Base-by-base conservation (phyloP, 2,329 filamentous ascomycete genomes). In the Colletotrichum spinosum region DNA sequence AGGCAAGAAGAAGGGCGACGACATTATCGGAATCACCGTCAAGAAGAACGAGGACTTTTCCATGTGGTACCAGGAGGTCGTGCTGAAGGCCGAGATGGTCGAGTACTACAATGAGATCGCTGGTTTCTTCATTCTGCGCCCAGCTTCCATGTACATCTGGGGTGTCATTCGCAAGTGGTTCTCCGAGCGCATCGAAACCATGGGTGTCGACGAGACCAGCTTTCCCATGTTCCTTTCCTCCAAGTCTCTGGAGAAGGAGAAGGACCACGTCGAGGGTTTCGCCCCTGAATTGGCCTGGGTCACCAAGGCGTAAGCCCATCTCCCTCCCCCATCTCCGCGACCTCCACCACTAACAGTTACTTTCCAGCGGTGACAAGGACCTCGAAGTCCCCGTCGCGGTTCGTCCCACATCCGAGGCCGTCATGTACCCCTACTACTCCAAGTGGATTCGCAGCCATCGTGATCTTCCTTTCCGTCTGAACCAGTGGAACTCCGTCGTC, bases 241-340 rank as follows among this genome's bases (percentile, higher is more conserved):
- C 75, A 97, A 97, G 80, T 97, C 97, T 45, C 82, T 99, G 69
- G 86, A 88, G 76, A 88, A 87, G 77, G 94, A 97, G 80, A 97
- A 97, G 86, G 92, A 96, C 74, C 96, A 99, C 78, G 92, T 99
- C 68, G 95, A 99, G 79, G 96, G 96, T n/a, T 99, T 99, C 78
- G 96, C 96, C 56, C 94, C 96, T 39, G 92, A 96, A 79, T 86
- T 96, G 70, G 92, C 92, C 61, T 96, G 92, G 92, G 92, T 96
- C 35, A 96, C 92, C 56, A 92, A 93, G 79, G 92, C 90, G 84
- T 90, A 79, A 80, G 87, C 83, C 37, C 15, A 17, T 33, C 52
- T 44, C 52, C 39, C 41, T 37, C 42, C 37, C 8, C 38, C 10
- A 25, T 15, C 25, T 39, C 34, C 6, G 5, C 25, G 25, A 5